A percentile compares a stretch with the other conserved stretches of the same genome.
phyloP scores from a whole-genome alignment of 2,329 filamentous ascomycete genomes.

The Dactylellina sp. region DNA sequence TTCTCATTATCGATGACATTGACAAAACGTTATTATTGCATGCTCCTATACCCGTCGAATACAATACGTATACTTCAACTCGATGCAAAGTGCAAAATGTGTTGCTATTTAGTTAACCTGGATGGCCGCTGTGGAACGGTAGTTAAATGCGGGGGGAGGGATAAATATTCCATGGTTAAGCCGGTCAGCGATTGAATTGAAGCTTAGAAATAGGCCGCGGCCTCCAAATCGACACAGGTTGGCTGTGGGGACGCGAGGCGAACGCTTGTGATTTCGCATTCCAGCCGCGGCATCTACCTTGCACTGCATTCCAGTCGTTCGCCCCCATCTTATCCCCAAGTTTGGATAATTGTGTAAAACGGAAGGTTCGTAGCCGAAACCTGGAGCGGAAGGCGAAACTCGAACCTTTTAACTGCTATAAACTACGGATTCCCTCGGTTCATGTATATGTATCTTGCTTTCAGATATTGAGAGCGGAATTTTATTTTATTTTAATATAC shows the following conservation, averaged over 20 bases:
- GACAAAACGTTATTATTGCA: no score
- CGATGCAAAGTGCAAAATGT: neutral
- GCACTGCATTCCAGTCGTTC: constrained; percentile 3
- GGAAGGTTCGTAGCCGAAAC: constrained; percentile 44
- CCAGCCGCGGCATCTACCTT: constrained; percentile 48
- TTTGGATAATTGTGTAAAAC: constrained; percentile 9
- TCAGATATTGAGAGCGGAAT: neutral
- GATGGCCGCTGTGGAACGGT: constrained; percentile 3
- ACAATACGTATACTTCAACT: no score
- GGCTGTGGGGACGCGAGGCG: neutral
- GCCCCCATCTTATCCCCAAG: constrained; percentile 13
- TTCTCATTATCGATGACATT: neutral
- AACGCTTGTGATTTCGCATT: constrained; percentile 45
- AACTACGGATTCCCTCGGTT: constrained; percentile 22
- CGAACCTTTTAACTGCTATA: no score
- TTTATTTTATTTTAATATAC: neutral
- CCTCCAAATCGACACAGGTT: constrained; percentile 13
- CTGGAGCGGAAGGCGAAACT: no score
- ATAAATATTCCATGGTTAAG: constrained; percentile 4
- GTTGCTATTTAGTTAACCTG: neutral
- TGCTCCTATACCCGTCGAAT: no score
- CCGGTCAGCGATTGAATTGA: neutral
- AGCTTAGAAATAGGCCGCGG: constrained; percentile 53
- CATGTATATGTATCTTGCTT: constrained; percentile 5
- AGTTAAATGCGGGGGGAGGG: constrained; percentile 22